Percentiles rank a stretch among this genome's conserved stretches.
Conservation (phyloP, 129 eudicot genomes). For the Silybum marianum region DNA sequence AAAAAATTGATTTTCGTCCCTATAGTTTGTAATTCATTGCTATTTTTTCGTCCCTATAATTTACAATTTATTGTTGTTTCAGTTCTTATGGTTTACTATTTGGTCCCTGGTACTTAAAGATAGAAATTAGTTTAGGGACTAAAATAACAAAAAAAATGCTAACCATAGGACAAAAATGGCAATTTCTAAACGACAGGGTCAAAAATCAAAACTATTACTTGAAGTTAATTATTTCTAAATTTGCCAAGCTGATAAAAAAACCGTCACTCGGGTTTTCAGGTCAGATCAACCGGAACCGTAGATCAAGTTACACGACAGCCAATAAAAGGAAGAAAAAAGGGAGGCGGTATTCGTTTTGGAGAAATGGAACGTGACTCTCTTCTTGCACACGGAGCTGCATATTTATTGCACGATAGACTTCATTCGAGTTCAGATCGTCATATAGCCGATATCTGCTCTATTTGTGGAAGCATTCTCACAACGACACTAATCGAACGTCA, state of each 20-base stretch:
- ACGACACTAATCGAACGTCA: slow-evolving; percentile 58
- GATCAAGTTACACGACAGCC: slow-evolving; percentile 93
- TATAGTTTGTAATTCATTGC: no score
- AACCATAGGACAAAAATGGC: no score
- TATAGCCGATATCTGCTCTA: slow-evolving; percentile 84
- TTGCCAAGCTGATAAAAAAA: neutral
- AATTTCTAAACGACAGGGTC: no score
- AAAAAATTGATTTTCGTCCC: no score
- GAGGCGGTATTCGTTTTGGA: slow-evolving; percentile 95
- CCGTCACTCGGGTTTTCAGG: slow-evolving; percentile 40
- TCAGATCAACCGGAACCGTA: slow-evolving; percentile 81
- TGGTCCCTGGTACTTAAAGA: no score
- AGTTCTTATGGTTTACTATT: no score
- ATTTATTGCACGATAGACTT: slow-evolving; percentile 84
- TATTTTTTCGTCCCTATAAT: no score
- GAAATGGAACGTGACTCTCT: slow-evolving; percentile 98
- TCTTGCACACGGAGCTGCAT: slow-evolving; percentile 96
- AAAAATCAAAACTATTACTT: no score
- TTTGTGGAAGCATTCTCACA: slow-evolving; percentile 87
- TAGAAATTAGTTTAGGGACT: no score
- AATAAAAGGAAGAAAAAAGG: slow-evolving; percentile 87
- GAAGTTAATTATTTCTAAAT: no score
- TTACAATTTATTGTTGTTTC: no score
- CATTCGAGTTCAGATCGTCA: slow-evolving; percentile 89
- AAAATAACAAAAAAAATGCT: no score